Evolutionary conservation across 2,329 filamentous ascomycete species (phyloP).

Genomic region (Dissoconium aciculare): DNA sequence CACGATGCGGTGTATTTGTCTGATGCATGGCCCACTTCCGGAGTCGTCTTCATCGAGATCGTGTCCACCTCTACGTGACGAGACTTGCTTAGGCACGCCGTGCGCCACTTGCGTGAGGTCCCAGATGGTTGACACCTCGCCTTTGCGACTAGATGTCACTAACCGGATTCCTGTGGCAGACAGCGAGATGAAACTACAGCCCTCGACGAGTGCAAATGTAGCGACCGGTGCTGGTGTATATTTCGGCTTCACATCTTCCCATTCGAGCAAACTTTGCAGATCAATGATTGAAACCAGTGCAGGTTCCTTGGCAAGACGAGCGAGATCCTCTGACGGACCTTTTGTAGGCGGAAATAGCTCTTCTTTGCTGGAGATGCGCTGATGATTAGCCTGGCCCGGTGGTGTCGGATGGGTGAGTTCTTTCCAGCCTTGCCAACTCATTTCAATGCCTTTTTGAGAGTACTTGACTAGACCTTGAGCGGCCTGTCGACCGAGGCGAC

Average conservation of each 20-base stretch:
- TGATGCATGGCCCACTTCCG: constrained; percentile 40
- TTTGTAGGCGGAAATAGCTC: constrained; percentile 58
- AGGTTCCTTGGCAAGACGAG: constrained; percentile 45
- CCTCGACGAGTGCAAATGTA: constrained; percentile 56
- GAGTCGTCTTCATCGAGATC: constrained; percentile 8
- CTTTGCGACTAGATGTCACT: constrained; percentile 67
- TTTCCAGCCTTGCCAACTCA: constrained; percentile 63
- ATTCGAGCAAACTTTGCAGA: constrained; percentile 41
- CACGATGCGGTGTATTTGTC: constrained; percentile 76
- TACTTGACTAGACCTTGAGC: constrained; percentile 69
- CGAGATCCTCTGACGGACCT: constrained; percentile 41
- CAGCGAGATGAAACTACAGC: constrained; percentile 69
- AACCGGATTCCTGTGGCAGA: constrained; percentile 58
- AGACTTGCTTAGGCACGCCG: constrained; percentile 17
- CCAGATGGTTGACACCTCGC: constrained; percentile 73
- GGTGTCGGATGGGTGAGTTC: constrained; percentile 53
- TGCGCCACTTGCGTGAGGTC: constrained; percentile 50
- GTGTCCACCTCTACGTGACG: background rate
- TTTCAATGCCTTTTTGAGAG: constrained; percentile 40
- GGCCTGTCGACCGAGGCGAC: constrained; percentile 45
- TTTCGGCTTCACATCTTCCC: constrained; percentile 33
- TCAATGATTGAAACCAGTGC: constrained; percentile 64
- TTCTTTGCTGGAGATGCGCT: constrained; percentile 10
- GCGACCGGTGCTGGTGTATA: constrained; percentile 44
- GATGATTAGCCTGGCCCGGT: constrained; percentile 22